Evolutionary conservation across 2,329 filamentous ascomycete species (phyloP).

Genomic region (Pseudopyrenochaeta lycopersici): DNA sequence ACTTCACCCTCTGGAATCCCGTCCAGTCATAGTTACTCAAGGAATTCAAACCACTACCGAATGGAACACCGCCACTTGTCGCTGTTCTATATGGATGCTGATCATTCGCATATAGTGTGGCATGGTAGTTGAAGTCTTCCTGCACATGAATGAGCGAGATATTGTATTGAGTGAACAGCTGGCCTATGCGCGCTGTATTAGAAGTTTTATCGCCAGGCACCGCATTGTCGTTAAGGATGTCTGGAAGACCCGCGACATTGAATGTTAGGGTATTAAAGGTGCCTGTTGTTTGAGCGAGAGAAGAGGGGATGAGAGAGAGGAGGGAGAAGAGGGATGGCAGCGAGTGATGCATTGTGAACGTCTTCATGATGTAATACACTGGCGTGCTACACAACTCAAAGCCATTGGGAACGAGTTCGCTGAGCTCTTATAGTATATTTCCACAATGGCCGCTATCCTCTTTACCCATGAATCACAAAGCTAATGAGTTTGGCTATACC

Average conservation of each 20-base stretch:
- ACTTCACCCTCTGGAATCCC: constrained; percentile 66
- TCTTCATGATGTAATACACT: not conserved
- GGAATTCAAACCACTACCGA: constrained; percentile 72
- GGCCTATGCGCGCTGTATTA: constrained; percentile 66
- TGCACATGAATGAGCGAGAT: constrained; percentile 73
- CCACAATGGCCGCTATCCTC: not conserved
- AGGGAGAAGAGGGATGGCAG: constrained; percentile 6
- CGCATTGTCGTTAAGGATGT: constrained; percentile 66
- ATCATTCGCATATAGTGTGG: constrained; percentile 67
- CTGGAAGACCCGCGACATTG: constrained; percentile 69
- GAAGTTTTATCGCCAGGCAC: constrained; percentile 69
- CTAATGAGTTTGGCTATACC: not conserved
- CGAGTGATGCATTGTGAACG: constrained; percentile 20
- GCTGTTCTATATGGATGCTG: constrained; percentile 68
- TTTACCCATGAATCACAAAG: not conserved
- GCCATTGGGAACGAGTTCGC: too few relatives aligned
- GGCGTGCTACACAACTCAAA: too few relatives aligned
- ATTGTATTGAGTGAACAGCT: constrained; percentile 63
- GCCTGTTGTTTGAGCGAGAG: constrained; percentile 42
- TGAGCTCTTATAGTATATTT: not conserved
- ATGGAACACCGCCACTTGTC: constrained; percentile 70
- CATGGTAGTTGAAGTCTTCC: constrained; percentile 75
- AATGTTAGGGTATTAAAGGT: constrained; percentile 64
- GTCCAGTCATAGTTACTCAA: constrained; percentile 67
- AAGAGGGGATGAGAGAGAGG: constrained; percentile 14